Evolutionary conservation across 371 early-diverging fungal genomes (phyloP), one percentile per base, ranked within the genome.

Genomic region (Haplosporangium sp.): DNA sequence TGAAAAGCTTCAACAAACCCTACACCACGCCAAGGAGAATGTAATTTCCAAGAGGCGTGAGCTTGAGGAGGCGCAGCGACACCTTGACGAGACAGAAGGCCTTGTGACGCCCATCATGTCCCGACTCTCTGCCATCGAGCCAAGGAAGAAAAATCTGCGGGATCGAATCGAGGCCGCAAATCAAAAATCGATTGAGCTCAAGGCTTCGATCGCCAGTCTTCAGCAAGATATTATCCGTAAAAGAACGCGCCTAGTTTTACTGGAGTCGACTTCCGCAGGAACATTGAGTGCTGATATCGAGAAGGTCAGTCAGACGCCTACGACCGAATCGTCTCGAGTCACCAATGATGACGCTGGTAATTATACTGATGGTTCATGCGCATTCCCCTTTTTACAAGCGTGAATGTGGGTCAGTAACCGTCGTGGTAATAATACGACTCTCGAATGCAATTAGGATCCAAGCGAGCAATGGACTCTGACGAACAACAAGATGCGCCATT

Each of bases 141-240:
- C 14, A 6, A 43, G 61, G 12, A 58, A 55, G 29, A 37, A 55
- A 8, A 14, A 18, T 10, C 55, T 60, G 5, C 64, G 58, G 52
- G 47, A 37, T 10, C 63, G 62, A 23, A 38, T 65, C 42, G 13
- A 43, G 12, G n/a, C 45, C 2, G 55, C 51, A 0, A 46, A 58
- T 1, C 50, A 47, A 13, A 67, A 62, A 10, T 37, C 62, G 6
- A 20, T n/a, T 1, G 47, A 47, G 23, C 45, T 57, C 11, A 70
- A 76, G 46, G 9, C 13, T 0, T 53, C 67, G 6, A 70, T 76
- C 20, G 47, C 41, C 1, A 14, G 8, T 1, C 18, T 63, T 4
- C 69, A 76, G 41, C 58, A 58, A 36, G 63, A 76, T 13, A 66
- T 76, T 36, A 62, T 76, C 13, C 62, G 42, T 4, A 66, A 61